Evolutionary conservation across 768 basidiomycete genomes (phyloP), one percentile per base, ranked within the genome.

Genomic region (Suillus luteus): DNA sequence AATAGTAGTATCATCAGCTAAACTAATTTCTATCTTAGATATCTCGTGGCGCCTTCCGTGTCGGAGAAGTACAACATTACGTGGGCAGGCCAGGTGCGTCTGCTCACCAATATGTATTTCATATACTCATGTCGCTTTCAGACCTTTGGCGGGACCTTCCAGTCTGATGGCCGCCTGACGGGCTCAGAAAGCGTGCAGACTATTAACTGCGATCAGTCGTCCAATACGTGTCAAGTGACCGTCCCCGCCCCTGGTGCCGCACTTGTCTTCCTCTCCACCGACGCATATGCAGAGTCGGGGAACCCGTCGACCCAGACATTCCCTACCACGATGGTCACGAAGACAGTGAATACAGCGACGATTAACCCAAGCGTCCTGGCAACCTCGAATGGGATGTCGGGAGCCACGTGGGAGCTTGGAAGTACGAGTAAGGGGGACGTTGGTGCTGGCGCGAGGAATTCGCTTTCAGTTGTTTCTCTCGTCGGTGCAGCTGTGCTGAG

Each of bases 41-140:
- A 75, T 59, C 68, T 79, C 24, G 60, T 49, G 5, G 80, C 82
- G 8, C 69, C 77, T 2, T 74, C 73, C 5, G 79, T 82, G 1
- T 68, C 77, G 0, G 78, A 80, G 67, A 80, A 83, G 66, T 71
- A 71, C 62, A 78, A 82, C 65, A 81, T 84, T 68, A 81, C 79
- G 6, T 85, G 82, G 82, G 82, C 80, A 0, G 79, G 78, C 14
- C 83, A 84, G 73, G 80, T 81, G 52, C 19, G n/a, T 63, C 11
- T 5, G 27, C 17, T 49, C 31, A n/a, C 22, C 27, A 3, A 52
- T 35, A 12, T 24, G 14, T 8, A 2, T 57, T 33, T 7, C 33
- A 17, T 33, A n/a, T 2, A 35, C 44, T 61, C 2, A 46, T 43
- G 24, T 24, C 41, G 17, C 15, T 61, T 14, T 7, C 27, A 67